Percentiles rank a stretch among this genome's conserved stretches.
Evolutionary conservation across 306 rosid species (phyloP).

Genomic region (Vigna trinervia): DNA sequence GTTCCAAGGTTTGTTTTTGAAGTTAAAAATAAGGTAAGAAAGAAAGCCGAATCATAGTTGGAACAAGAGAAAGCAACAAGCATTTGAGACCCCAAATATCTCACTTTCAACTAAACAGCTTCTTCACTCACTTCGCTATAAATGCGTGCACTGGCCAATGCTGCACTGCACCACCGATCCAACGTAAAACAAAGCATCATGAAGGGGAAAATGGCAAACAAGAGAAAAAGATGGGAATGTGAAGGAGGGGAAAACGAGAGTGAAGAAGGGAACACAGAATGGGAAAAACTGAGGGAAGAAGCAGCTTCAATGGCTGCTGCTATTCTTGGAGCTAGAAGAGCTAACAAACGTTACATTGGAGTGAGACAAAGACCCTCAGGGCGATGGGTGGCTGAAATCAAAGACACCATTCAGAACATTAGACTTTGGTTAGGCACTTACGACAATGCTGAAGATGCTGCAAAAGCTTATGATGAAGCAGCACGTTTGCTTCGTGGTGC

Average conservation of each 20-base stretch:
- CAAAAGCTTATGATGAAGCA: conserved; percentile 60
- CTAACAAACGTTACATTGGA: conserved; percentile 51
- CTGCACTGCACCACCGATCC: conserved; percentile 31
- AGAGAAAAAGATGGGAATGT: conserved; percentile 34
- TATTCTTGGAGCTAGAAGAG: conserved; percentile 42
- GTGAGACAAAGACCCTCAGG: conserved; percentile 57
- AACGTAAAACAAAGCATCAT: conserved; percentile 1
- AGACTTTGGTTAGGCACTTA: conserved; percentile 61
- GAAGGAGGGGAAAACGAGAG: conserved; percentile 27
- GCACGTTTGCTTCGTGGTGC: conserved; percentile 58
- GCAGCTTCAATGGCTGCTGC: conserved; percentile 48
- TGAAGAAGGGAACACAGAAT: conserved; percentile 30
- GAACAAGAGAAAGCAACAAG: conserved; percentile 44
- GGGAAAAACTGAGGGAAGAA: conserved; percentile 46
- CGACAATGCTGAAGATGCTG: conserved; percentile 63
- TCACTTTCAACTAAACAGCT: conserved; percentile 42
- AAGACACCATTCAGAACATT: conserved; percentile 54
- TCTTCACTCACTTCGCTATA: conserved; percentile 35
- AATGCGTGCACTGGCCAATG: conserved; percentile 6
- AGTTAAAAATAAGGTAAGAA: background rate
- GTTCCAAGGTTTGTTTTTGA: conserved; percentile 38
- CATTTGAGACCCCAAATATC: conserved; percentile 36
- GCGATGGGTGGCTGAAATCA: conserved; percentile 60
- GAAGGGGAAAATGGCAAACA: conserved; percentile 34
- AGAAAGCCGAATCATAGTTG: conserved; percentile 41